Evolutionary conservation across 768 basidiomycete species (phyloP), one percentile per base, ranked within the genome.

Genomic region (Boletus edulis): DNA sequence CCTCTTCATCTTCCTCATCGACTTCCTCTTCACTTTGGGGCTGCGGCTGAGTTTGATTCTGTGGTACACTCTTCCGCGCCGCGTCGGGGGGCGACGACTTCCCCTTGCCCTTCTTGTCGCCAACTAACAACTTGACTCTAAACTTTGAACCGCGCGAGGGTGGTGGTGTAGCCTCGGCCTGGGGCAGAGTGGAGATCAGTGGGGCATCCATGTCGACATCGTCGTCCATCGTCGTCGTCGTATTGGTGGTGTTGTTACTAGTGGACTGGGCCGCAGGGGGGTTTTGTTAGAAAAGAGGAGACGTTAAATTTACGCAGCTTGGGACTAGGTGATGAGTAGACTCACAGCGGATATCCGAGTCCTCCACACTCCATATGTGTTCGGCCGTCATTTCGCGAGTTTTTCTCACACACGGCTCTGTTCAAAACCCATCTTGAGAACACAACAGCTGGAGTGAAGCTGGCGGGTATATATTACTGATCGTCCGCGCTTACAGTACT

Each of bases 171-270:
- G 80, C 79, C 56, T 91, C 89, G 10, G 40, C 46, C 46, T 90
- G 87, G 34, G 76, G 78, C 34, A 91, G 80, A 29, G 85, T 91
- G 24, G 89, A 91, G 51, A 92, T 91, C 61, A 84, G 84, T 37
- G 90, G 90, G 34, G 89, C 87, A 38, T 91, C 90, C 87, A 91
- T 89, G 41, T 78, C 76, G n/a, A 76, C 63, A 52, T 79, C 76
- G 46, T 76, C 72, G 55, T 75, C 70, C 72, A 76, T 75, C 11
- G 18, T n/a, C 17, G 41, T 43, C 22, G 46, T 35, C 29, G 29
- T 45, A 13, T 29, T 37, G 24, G 37, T 14, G n/a, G 37, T 29
- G 37, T n/a, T 38, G 35, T 24, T 24, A 24, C 24, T 24, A 24
- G n/a, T 15, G 34, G 34, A 10, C 24, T 42, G 38, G 46, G 57